Evolutionary conservation across 805 yeast genomes (phyloP).

Genomic region (Cyberlindnera mrakii): DNA sequence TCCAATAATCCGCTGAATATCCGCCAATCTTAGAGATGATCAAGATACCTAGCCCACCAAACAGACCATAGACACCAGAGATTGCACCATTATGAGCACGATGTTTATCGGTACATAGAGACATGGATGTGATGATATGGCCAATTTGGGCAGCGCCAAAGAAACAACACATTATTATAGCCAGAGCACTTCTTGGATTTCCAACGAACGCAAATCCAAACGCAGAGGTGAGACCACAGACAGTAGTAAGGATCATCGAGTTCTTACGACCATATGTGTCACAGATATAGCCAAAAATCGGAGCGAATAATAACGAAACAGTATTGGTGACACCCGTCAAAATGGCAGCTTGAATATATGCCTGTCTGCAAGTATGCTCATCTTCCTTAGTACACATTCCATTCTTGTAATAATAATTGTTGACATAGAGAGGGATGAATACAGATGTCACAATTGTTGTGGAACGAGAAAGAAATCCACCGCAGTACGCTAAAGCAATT

Average conservation of each 20-base stretch:
- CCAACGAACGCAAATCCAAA: slow-evolving; percentile 28
- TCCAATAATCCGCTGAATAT: slow-evolving; percentile 47
- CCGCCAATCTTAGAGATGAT: slow-evolving; percentile 60
- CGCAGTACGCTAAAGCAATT: slow-evolving; percentile 51
- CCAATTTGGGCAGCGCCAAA: slow-evolving; percentile 62
- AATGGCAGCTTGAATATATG: slow-evolving; percentile 60
- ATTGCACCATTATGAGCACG: slow-evolving; percentile 52
- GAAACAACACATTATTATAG: slow-evolving; percentile 34
- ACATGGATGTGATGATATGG: slow-evolving; percentile 56
- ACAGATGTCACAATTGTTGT: slow-evolving; percentile 52
- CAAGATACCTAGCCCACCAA: slow-evolving; percentile 65
- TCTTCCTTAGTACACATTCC: slow-evolving; percentile 42
- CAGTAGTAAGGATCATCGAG: slow-evolving; percentile 32
- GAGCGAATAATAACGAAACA: slow-evolving; percentile 52
- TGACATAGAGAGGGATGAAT: slow-evolving; percentile 59
- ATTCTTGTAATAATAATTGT: slow-evolving; percentile 43
- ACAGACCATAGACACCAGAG: slow-evolving; percentile 62
- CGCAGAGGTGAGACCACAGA: slow-evolving; percentile 39
- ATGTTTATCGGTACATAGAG: slow-evolving; percentile 44
- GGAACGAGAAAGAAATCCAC: slow-evolving; percentile 58
- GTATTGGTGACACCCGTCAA: slow-evolving; percentile 63
- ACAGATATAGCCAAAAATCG: slow-evolving; percentile 54
- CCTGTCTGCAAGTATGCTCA: slow-evolving; percentile 48
- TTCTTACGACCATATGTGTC: slow-evolving; percentile 38
- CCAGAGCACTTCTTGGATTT: slow-evolving; percentile 30